Base-by-base conservation (phyloP, 306 rosid species). In the Cyclanthera cordifolia region DNA sequence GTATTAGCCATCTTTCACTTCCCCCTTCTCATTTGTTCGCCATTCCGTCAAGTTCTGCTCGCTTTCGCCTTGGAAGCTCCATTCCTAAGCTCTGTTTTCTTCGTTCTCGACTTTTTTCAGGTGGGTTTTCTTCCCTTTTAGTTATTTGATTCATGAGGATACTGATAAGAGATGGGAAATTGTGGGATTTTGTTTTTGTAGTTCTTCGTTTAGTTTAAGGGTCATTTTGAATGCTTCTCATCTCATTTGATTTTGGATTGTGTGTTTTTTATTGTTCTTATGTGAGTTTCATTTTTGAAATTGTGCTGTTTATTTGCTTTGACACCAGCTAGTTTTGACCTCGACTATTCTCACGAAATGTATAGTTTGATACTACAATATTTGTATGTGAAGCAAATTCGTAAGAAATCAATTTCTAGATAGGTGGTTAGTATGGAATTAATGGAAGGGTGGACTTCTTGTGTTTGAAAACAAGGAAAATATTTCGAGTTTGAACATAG, bases 101-200 rank as follows among this genome's bases (percentile, higher is more conserved):
- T 17, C 70, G 34, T 6, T 47, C 69, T 74, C 84, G 74, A 0
- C 48, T 66, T n/a, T 70, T 77, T 45, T 84, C 86, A 0, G 53
- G 96, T 90, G 77, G 82, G 87, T 76, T 25, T 49, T 50, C 58
- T 52, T 20, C 13, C 59, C 30, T 66, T 53, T 74, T 41, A 27
- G 54, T 46, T 61, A 15, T 63, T 50, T 48, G 39, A 11, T 45
- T 46, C 25, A 54, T 19, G 53, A 49, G 54, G 24, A 24, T 53
- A 13, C 8, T 3, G 21, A 16, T 45, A 16, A 16, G 13, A 48
- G 43, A 67, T 21, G 51, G 28, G 46, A 12, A 63, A 39, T n/a
- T 1, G 21, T 17, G 41, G 41, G 25, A 0, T 16, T 17, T 49
- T 67, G 4, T 15, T 54, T 32, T 32, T 69, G 13, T 11, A 2